These are phyloP conservation scores for barley (Hordeum vulgare) DNA, from an alignment of 176 grass and related monocot species.

Conservation along the genomic window MorexV3_pseudomolecules_assembly NC_058522.1:361771769-361772268, in stretches of 20 bases:
- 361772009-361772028: not conserved
- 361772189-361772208: not conserved
- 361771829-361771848: not conserved
- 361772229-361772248: not conserved
- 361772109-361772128: not conserved
- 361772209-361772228: not conserved
- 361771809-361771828: not conserved
- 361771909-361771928: not conserved
- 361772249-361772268: not conserved
- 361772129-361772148: not conserved
- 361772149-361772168: not conserved
- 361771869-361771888: not conserved
- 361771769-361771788: not conserved
- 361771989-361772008: not conserved
- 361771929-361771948: not conserved
- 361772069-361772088: not conserved
- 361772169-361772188: not conserved
- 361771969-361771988: not conserved
- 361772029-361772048: not conserved
- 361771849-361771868: not conserved
- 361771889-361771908: not conserved
- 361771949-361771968: not conserved
- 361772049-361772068: not conserved
- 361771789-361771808: not conserved
- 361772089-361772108: not conserved